These are phyloP conservation scores for Stephania cephalantha DNA, from an alignment of 164 flowering plant species.

Conservation along the genomic window DNA sequence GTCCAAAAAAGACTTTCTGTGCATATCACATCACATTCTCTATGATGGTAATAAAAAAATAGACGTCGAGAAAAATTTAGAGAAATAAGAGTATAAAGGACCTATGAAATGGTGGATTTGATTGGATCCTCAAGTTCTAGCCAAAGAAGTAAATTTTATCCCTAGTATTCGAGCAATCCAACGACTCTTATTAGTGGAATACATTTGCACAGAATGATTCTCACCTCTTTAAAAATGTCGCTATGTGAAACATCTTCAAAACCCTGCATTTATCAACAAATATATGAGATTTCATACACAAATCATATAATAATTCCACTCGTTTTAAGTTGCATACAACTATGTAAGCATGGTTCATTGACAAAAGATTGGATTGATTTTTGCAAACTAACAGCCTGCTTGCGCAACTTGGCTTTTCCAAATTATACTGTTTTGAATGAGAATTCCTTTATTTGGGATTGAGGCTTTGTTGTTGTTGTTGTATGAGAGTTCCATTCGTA, in stretches of 20 bases:
- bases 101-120: neutral
- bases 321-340: neutral
- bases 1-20: neutral
- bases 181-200: neutral
- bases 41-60: neutral
- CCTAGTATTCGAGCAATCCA: neutral
- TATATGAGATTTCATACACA: constrained; percentile 2
- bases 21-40: neutral
- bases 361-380: too few relatives aligned
- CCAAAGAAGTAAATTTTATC: neutral
- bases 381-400: too few relatives aligned
- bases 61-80: neutral
- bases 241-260: constrained; percentile 61
- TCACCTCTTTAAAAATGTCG: constrained; percentile 79
- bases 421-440: too few relatives aligned
- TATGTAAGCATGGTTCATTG: neutral
- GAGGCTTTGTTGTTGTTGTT: too few relatives aligned
- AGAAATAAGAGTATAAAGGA: neutral
- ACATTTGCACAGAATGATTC: neutral
- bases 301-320: too few relatives aligned
- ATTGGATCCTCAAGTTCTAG: neutral
- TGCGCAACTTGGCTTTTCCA: too few relatives aligned
- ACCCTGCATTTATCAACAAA: constrained; percentile 44
- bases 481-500: neutral
- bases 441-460: too few relatives aligned